These are phyloP conservation scores for Hymenoscyphus fraxineus DNA, from an alignment of 2,329 filamentous ascomycete species.

Conservation along the genomic window DNA sequence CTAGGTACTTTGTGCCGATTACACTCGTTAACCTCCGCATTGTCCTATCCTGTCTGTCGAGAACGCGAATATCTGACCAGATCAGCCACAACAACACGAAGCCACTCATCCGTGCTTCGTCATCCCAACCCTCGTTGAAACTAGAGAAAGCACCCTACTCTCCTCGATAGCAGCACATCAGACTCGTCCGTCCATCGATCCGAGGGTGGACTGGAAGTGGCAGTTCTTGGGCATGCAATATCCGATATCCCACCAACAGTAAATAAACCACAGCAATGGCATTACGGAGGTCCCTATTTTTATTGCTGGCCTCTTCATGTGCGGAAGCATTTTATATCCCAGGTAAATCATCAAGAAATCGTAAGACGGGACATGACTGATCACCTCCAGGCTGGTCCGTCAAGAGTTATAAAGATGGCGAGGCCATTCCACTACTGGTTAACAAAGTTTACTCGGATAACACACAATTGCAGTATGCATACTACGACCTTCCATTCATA, in stretches of 20 bases:
- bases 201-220: neutral
- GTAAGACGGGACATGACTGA: slow-evolving; percentile 1
- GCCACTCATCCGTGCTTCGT: neutral
- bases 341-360: slow-evolving; percentile 49
- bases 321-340: slow-evolving; percentile 78
- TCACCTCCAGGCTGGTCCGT: slow-evolving; percentile 69
- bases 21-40: neutral
- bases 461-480: slow-evolving; percentile 87
- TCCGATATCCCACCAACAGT: neutral
- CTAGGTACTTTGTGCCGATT: slow-evolving; percentile 2
- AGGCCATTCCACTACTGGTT: slow-evolving; percentile 78
- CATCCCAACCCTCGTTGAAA: neutral
- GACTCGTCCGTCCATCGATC: neutral
- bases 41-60: neutral
- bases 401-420: slow-evolving; percentile 71
- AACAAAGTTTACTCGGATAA: slow-evolving; percentile 91
- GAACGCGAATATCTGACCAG: neutral
- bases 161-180: neutral
- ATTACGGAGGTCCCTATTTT: slow-evolving; percentile 43
- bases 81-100: neutral
- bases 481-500: slow-evolving; percentile 82
- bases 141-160: neutral
- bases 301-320: slow-evolving; percentile 45
- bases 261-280: slow-evolving; percentile 20
- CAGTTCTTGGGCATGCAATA: neutral